Conservation (phyloP, 768 basidiomycete genomes). For the Naganishia kalamii region DNA sequence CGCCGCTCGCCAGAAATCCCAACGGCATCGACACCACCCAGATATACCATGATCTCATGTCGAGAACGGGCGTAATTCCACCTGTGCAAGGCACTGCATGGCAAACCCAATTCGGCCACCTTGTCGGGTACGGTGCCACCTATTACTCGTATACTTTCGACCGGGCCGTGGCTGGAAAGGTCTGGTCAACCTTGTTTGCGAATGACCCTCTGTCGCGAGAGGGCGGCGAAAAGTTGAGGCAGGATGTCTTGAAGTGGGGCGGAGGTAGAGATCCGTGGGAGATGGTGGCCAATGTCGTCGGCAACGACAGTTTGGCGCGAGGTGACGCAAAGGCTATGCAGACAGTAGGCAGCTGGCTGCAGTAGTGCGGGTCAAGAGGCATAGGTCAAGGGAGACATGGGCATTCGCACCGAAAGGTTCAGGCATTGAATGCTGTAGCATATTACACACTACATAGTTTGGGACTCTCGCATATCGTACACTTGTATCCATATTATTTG, state of each 20-base stretch:
- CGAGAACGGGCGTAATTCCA: constrained; percentile 65
- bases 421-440: constrained; percentile 1
- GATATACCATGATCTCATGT: constrained; percentile 55
- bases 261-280: constrained; percentile 91
- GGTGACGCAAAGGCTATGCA: constrained; percentile 82
- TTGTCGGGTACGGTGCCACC: constrained; percentile 93
- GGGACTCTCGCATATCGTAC: neutral
- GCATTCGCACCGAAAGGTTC: neutral
- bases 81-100: constrained; percentile 78
- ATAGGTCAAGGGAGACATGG: neutral
- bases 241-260: constrained; percentile 68
- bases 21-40: constrained; percentile 71
- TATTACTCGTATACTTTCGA: constrained; percentile 98
- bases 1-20: constrained; percentile 48
- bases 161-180: constrained; percentile 85
- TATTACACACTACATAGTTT: neutral
- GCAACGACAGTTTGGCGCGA: constrained; percentile 51
- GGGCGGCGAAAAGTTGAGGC: constrained; percentile 73
- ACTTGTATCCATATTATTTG: constrained; percentile 10
- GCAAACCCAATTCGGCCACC: constrained; percentile 91
- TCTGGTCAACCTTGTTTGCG: constrained; percentile 73
- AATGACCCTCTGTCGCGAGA: constrained; percentile 62
- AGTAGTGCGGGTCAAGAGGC: neutral
- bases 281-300: constrained; percentile 71
- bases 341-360: constrained; percentile 74